These are phyloP conservation scores for Monosporascus sp. DNA, from an alignment of 2,329 filamentous ascomycete species.

Conservation along the genomic window DNA sequence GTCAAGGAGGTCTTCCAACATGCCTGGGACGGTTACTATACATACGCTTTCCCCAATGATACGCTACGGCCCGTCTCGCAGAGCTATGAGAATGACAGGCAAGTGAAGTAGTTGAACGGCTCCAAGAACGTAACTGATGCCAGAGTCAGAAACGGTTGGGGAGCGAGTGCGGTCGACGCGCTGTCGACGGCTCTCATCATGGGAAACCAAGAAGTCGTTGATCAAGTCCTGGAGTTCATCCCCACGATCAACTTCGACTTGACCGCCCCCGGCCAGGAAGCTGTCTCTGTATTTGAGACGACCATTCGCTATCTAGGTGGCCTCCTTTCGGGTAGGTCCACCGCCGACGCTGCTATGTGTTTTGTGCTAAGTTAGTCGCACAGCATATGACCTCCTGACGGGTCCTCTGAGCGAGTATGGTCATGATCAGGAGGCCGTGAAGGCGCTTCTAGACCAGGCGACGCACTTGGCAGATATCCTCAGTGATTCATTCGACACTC, in stretches of 20 bases:
- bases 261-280: slow-evolving; percentile 39
- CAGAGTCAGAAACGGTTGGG: slow-evolving; percentile 68
- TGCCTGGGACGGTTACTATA: slow-evolving; percentile 68
- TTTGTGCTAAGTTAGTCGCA: slow-evolving; percentile 5
- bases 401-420: slow-evolving; percentile 56
- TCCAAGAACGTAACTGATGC: slow-evolving; percentile 10
- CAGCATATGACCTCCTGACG: slow-evolving; percentile 65
- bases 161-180: slow-evolving; percentile 75
- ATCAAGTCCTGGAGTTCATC: slow-evolving; percentile 67
- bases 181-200: slow-evolving; percentile 76
- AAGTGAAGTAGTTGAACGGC: slow-evolving; percentile 17
- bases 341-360: slow-evolving; percentile 2
- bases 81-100: slow-evolving; percentile 64
- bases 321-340: slow-evolving; percentile 59
- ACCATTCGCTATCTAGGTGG: slow-evolving; percentile 85
- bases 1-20: slow-evolving; percentile 65
- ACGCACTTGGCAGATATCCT: slow-evolving; percentile 65
- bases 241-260: slow-evolving; percentile 64
- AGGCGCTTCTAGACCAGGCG: slow-evolving; percentile 61
- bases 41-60: slow-evolving; percentile 73
- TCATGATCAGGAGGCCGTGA: slow-evolving; percentile 39
- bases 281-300: slow-evolving; percentile 79
- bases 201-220: slow-evolving; percentile 61
- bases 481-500: slow-evolving; percentile 72
- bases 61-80: slow-evolving; percentile 67